Conservation (phyloP, 495 filamentous ascomycete species). For the Talaromyces adpressus region DNA sequence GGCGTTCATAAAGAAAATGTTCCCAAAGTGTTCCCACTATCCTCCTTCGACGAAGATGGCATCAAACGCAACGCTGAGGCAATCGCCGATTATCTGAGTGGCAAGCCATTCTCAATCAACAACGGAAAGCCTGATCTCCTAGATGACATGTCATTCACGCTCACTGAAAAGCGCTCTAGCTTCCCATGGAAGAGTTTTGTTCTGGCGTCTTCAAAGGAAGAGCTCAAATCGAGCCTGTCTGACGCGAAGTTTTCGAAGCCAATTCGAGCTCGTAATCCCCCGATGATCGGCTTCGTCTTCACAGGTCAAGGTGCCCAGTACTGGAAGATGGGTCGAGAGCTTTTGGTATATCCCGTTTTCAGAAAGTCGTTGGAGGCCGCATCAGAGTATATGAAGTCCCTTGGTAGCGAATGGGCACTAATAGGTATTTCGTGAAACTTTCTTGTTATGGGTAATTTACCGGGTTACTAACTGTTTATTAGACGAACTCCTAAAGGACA, state of each 20-base stretch:
- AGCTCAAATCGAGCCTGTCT: slow-evolving; percentile 16
- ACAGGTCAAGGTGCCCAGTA: slow-evolving; percentile 33
- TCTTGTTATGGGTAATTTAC: background rate
- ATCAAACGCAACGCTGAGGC: slow-evolving; percentile 19
- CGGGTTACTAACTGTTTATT: background rate
- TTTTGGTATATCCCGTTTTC: slow-evolving; percentile 24
- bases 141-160: slow-evolving; percentile 19
- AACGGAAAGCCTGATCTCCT: too few relatives aligned
- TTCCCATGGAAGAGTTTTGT: slow-evolving; percentile 23
- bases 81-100: slow-evolving; percentile 16
- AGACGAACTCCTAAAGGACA: background rate
- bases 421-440: slow-evolving; percentile 18
- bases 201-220: slow-evolving; percentile 14
- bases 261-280: slow-evolving; percentile 6
- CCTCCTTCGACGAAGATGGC: slow-evolving; percentile 25
- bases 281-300: slow-evolving; percentile 22
- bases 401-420: slow-evolving; percentile 25
- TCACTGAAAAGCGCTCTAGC: slow-evolving; percentile 15
- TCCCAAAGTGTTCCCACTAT: slow-evolving; percentile 19
- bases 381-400: slow-evolving; percentile 16
- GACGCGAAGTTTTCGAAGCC: slow-evolving; percentile 15
- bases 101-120: background rate
- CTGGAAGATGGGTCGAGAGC: slow-evolving; percentile 23
- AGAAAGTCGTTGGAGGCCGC: slow-evolving; percentile 17
- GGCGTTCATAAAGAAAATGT: slow-evolving; percentile 2